A percentile compares a stretch with the other conserved stretches of the same genome.
phyloP scores from a whole-genome alignment of 2,329 filamentous ascomycete species.

The Fusarium camptoceras region DNA sequence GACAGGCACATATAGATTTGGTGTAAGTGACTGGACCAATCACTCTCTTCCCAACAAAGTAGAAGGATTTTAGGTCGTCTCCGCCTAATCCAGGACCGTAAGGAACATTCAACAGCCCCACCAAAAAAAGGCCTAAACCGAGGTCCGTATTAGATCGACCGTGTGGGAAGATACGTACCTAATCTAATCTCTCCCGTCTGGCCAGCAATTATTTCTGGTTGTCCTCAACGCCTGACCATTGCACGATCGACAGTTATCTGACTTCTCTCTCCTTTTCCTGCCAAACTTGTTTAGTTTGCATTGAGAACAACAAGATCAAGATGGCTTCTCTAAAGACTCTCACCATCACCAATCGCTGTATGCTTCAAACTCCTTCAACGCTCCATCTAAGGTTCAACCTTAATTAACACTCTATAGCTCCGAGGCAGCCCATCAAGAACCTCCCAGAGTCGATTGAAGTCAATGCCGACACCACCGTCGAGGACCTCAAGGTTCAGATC shows the following conservation, averaged over 20 bases:
- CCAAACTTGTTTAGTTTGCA: constrained; percentile 7
- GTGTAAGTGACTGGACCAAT: constrained; percentile 8
- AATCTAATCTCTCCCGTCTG: constrained; percentile 20
- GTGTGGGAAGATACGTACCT: constrained; percentile 18
- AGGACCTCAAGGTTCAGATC: constrained; percentile 68
- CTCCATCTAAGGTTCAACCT: not conserved
- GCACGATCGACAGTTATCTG: constrained; percentile 3
- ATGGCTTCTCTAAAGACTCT: constrained; percentile 54
- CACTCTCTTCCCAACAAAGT: constrained; percentile 11
- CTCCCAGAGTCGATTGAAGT: constrained; percentile 66
- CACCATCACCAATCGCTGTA: constrained; percentile 58
- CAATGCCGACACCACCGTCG: constrained; percentile 64
- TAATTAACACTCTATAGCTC: constrained; percentile 49
- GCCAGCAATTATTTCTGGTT: constrained; percentile 24
- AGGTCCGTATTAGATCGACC: constrained; percentile 9
- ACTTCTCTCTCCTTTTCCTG: not conserved
- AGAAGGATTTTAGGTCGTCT: not conserved
- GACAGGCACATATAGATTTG: constrained; percentile 1
- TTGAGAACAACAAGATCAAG: constrained; percentile 19
- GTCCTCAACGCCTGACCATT: constrained; percentile 27
- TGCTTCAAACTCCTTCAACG: not conserved
- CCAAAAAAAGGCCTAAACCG: constrained; percentile 17
- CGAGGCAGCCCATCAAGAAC: constrained; percentile 64
- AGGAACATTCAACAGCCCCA: constrained; percentile 6
- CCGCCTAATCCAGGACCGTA: constrained; percentile 5